Percentiles rank a stretch among this genome's conserved stretches.
Evolutionary conservation across 352 stramenopile genomes (phyloP).

Genomic region (Phytopythium cucurbitacearum): DNA sequence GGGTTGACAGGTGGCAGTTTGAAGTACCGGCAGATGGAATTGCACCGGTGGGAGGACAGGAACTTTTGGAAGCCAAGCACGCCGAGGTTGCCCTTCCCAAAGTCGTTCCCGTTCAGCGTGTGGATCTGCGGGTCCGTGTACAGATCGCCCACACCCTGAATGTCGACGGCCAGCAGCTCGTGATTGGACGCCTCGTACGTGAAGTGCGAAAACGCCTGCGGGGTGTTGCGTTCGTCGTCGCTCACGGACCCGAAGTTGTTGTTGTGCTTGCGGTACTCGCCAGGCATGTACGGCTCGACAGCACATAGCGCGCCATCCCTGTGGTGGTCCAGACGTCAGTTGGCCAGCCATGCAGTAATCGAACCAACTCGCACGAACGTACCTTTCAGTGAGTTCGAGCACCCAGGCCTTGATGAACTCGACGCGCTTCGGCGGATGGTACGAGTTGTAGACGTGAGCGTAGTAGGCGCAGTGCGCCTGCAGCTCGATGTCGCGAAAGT

Average conservation of each 20-base stretch:
- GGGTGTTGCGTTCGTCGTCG: conserved; percentile 81
- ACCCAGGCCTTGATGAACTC: conserved; percentile 84
- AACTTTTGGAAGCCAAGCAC: conserved; percentile 86
- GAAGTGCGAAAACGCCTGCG: conserved; percentile 92
- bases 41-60: conserved; percentile 83
- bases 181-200: conserved; percentile 93
- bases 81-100: conserved; percentile 86
- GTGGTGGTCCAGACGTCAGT: not conserved
- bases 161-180: conserved; percentile 90
- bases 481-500: conserved; percentile 87
- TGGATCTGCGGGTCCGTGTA: conserved; percentile 95
- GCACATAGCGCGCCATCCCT: conserved; percentile 64
- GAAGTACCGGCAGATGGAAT: conserved; percentile 85
- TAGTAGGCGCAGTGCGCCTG: conserved; percentile 85
- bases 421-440: conserved; percentile 74
- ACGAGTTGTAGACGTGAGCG: conserved; percentile 83
- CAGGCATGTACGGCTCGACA: conserved; percentile 77
- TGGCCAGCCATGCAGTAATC: not conserved
- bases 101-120: conserved; percentile 84
- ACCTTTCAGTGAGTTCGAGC: conserved; percentile 69
- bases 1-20: conserved; percentile 80
- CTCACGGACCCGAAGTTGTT: conserved; percentile 87
- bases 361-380: not conserved
- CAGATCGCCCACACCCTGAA: conserved; percentile 93
- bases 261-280: conserved; percentile 87